A percentile compares a stretch with the other conserved stretches of the same genome.
These are phyloP conservation scores for Mycena polygramma DNA, from an alignment of 768 basidiomycete species.

Conservation along the genomic window DNA sequence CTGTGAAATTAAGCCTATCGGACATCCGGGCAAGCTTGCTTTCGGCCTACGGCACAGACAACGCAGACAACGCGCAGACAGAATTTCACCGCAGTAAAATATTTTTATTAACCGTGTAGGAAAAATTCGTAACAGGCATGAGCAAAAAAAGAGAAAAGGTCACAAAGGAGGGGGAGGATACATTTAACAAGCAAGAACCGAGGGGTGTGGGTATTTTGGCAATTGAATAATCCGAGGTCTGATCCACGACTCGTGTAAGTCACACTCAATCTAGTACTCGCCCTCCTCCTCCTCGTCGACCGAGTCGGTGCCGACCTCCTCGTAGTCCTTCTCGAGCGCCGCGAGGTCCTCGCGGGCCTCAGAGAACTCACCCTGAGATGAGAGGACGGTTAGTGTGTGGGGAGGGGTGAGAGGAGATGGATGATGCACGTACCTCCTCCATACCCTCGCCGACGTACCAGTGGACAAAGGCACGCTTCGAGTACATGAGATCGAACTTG, in stretches of 20 bases:
- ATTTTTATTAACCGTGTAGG: constrained; percentile 38
- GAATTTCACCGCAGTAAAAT: constrained; percentile 45
- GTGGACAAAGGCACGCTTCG: constrained; percentile 92
- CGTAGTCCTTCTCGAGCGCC: constrained; percentile 95
- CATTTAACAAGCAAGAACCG: constrained; percentile 31
- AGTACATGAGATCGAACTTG: constrained; percentile 99
- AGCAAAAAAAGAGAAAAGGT: constrained; percentile 6
- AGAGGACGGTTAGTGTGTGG: constrained; percentile 12
- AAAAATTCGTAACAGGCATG: constrained; percentile 23
- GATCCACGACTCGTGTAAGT: constrained; percentile 26
- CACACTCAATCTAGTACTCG: constrained; percentile 60
- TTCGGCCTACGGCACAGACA: no score
- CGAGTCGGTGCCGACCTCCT: constrained; percentile 78
- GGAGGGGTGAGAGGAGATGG: neutral
- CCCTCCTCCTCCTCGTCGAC: constrained; percentile 65
- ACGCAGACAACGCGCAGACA: no score
- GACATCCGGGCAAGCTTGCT: no score
- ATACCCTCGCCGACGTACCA: constrained; percentile 99
- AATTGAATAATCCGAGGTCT: constrained; percentile 14
- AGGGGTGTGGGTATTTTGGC: constrained; percentile 33
- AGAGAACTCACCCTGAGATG: constrained; percentile 91
- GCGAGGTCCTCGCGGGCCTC: constrained; percentile 99
- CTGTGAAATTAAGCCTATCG: no score
- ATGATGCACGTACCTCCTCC: constrained; percentile 78
- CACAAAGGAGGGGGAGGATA: constrained; percentile 29